Base-by-base conservation (phyloP, 495 filamentous ascomycete species). In the Xylaria intraflava region DNA sequence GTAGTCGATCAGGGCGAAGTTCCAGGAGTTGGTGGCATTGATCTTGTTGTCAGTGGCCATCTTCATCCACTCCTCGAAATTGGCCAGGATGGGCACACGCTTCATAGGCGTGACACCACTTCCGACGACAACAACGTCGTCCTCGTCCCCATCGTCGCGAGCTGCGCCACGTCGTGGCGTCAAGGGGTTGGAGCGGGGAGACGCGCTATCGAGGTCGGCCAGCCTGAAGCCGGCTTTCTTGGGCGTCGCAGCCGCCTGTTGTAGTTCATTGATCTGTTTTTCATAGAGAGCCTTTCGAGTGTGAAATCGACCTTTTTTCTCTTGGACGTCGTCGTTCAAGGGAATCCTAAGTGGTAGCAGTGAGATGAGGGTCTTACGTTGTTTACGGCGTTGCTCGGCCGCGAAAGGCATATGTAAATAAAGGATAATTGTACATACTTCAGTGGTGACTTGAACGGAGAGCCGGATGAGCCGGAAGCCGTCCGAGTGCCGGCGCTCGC, bases 21-120 rank as follows among this genome's bases (percentile, higher is more conserved):
- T 96, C 93, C 93, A 99, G 16, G 93, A 96, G 69, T 99, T 99
- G 22, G 87, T 83, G 38, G 93, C 94, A 65, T 97, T 99, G 72
- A 99, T 99, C 78, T 99, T 99, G 76, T 99, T 99, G 74, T 99
- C 93, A 20, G 92, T 97, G 9, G 94, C 94, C 89, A 97, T 91
- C 80, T 97, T 99, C 94, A 99, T 97, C 93, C 93, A 97, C 65
- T 99, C 94, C 69, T 99, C 93, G 62, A 97, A 99, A 70, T 97
- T 97, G 47, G 94, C 94, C 47, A 97, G 67, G 51, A 99, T 87
- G 0, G 93, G 94, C 29, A 95, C 88, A 38, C 93, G 87, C 77
- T 96, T 95, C 86, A 96, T 90, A 14, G 93, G 93, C 27, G 93
- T 97, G 45, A 96, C 86, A 14, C 84, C 87, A 40, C 73, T 80